Evolutionary conservation across 306 rosid genomes (phyloP), one percentile per base, ranked within the genome.

Genomic region (Styphnolobium japonicum): DNA sequence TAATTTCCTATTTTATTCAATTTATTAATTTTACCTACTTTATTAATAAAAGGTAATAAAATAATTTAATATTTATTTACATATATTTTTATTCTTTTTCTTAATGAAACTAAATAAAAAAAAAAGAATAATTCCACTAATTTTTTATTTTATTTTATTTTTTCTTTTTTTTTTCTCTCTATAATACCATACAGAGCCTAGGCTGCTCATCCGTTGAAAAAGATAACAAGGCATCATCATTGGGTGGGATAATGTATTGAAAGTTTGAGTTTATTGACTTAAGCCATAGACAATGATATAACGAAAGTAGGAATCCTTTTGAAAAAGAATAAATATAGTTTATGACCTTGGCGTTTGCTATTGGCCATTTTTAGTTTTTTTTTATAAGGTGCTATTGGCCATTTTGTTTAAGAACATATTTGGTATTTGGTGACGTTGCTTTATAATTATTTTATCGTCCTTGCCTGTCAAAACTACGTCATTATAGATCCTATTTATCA

Each of bases 151-250:
- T n/a, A n/a, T n/a, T n/a, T n/a, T n/a, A n/a, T n/a, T n/a, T n/a
- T n/a, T n/a, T n/a, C n/a, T n/a, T n/a, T n/a, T n/a, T n/a, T n/a
- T n/a, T n/a, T n/a, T n/a, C n/a, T n/a, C n/a, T n/a, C n/a, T n/a
- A n/a, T n/a, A n/a, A n/a, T n/a, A n/a, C n/a, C n/a, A n/a, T n/a
- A n/a, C n/a, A n/a, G n/a, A n/a, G n/a, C n/a, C n/a, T n/a, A n/a
- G n/a, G n/a, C n/a, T n/a, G n/a, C n/a, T n/a, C n/a, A 34, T 22
- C 71, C 49, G 72, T 81, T 76, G 81, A 79, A 80, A 61, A 52
- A 68, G 31, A 79, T 62, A 65, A 73, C 29, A 22, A 7, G 7
- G 25, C 23, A 69, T 33, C 73, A 79, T 71, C 25, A 76, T 66
- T 71, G 22, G 81, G 67, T 31, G 15, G 58, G 57, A 53, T 55